These are phyloP conservation scores for Typha latifolia DNA, from an alignment of 176 grass and related monocot species.

Conservation along the genomic window DNA sequence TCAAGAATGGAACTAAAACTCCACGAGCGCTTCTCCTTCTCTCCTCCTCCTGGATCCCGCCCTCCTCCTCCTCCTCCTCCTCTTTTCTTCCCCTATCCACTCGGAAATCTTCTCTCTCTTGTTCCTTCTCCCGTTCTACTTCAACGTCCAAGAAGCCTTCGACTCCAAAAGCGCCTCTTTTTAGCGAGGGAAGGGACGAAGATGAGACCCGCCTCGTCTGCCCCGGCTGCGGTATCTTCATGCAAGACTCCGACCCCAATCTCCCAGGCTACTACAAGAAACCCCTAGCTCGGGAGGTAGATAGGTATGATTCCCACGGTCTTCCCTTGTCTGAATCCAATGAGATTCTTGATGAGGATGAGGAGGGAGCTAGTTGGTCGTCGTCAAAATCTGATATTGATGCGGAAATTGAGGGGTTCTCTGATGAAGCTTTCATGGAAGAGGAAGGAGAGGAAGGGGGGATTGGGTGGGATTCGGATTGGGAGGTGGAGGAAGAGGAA, in stretches of 20 bases:
- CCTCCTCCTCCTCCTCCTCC: slow-evolving; percentile 13
- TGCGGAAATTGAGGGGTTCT: slow-evolving; percentile 19
- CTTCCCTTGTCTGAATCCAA: slow-evolving; percentile 22
- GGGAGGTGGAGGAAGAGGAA: slow-evolving; percentile 24
- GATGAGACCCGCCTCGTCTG: slow-evolving; percentile 40
- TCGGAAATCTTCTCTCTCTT: slow-evolving; percentile 5
- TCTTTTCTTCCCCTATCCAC: slow-evolving; percentile 12
- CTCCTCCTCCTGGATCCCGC: slow-evolving; percentile 1
- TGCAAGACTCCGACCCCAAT: slow-evolving; percentile 72
- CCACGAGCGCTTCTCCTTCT: not conserved
- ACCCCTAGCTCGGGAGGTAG: slow-evolving; percentile 14
- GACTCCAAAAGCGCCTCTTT: slow-evolving; percentile 4
- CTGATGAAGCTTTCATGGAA: slow-evolving; percentile 18
- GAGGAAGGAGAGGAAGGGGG: slow-evolving; percentile 36
- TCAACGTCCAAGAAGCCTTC: slow-evolving; percentile 1
- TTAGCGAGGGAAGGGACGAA: slow-evolving; percentile 41
- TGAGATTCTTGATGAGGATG: slow-evolving; percentile 38
- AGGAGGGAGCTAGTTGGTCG: slow-evolving; percentile 18
- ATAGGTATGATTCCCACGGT: slow-evolving; percentile 2
- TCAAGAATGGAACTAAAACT: not conserved
- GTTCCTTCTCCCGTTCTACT: slow-evolving; percentile 16
- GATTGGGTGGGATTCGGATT: slow-evolving; percentile 35
- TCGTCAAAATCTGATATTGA: slow-evolving; percentile 18
- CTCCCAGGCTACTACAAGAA: slow-evolving; percentile 75
- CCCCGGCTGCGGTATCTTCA: slow-evolving; percentile 80